Evolutionary conservation across 2,329 filamentous ascomycete genomes (phyloP), one percentile per base, ranked within the genome.

Genomic region (Hawksworthiomyces lignivorus): DNA sequence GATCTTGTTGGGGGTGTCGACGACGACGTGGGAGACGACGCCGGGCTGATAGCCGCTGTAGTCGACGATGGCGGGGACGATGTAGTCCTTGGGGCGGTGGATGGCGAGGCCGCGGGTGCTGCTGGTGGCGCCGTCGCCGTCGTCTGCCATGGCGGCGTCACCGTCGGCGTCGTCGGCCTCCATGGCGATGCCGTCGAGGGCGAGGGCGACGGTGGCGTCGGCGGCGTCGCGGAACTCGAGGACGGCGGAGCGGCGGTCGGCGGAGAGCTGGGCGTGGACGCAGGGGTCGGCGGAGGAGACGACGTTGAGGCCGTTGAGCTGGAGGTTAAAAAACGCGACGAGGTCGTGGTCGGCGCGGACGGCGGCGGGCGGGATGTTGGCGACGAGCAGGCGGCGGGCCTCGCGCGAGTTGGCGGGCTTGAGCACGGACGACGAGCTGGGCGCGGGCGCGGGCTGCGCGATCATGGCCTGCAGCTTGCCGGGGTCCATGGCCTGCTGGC

Each of bases 251-350:
- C 76, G 73, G 42, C 73, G 70, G 59, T 94, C 87, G 45, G 80
- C 78, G 18, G 88, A 84, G 43, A 97, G 72, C 54, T 95, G 86
- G 28, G 84, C 87, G 7, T 83, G 81, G 39, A 87, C 72, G 58
- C 92, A 97, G 27, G 90, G 89, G 54, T 97, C 89, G 35, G 77
- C 75, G 50, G 78, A 81, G 50, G 87, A 81, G 39, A 94, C 79
- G 27, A 96, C 84, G 55, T 98, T 99, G 35, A 98, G 69, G n/a
- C 89, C 88, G 55, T 98, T 97, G 39, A 99, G 75, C 61, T 97
- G 89, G 19, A 95, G 72, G 57, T 98, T 98, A 73, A 98, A 96
- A 67, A 96, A 98, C 18, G 80, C 74, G 46, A 83, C 67, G 30
- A 98, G 61, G 48, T 67, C 69, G 40, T 95, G 89, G 46, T 94